These are phyloP conservation scores for Sergeia podlipaevii DNA, from an alignment of 208 protist genomes.

Conservation along the genomic window DNA sequence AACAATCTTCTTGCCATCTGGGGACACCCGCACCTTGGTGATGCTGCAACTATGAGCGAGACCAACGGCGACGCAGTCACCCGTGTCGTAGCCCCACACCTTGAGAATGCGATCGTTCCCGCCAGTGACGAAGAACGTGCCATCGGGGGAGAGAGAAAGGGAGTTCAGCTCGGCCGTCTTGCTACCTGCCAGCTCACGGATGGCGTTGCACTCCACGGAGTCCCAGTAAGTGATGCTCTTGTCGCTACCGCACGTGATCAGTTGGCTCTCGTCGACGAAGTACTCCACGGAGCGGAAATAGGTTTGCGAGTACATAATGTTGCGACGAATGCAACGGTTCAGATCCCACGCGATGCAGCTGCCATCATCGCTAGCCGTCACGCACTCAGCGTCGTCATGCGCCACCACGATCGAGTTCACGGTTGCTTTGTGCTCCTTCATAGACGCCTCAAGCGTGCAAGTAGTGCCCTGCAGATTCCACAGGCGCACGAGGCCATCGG, in stretches of 20 bases:
- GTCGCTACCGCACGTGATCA: slow-evolving; percentile 94
- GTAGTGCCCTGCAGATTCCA: slow-evolving; percentile 70
- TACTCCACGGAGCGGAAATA: slow-evolving; percentile 93
- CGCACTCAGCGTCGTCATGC: slow-evolving; percentile 90
- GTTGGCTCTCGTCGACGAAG: slow-evolving; percentile 91
- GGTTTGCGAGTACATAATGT: slow-evolving; percentile 95
- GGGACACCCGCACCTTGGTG: slow-evolving; percentile 86
- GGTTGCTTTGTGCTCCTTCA: slow-evolving; percentile 96
- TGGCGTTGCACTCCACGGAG: slow-evolving; percentile 90
- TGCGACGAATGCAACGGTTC: slow-evolving; percentile 84
- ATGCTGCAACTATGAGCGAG: slow-evolving; percentile 93
- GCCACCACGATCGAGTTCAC: slow-evolving; percentile 87
- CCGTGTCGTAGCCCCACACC: slow-evolving; percentile 95
- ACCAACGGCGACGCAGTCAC: slow-evolving; percentile 82
- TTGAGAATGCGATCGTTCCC: slow-evolving; percentile 93
- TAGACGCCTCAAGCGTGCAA: slow-evolving; percentile 88
- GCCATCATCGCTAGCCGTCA: slow-evolving; percentile 93
- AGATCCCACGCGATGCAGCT: slow-evolving; percentile 96
- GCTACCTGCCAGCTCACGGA: slow-evolving; percentile 92
- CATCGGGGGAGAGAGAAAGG: slow-evolving; percentile 85
- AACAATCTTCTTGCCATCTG: slow-evolving; percentile 87
- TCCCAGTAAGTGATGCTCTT: slow-evolving; percentile 96
- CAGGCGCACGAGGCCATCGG: slow-evolving; percentile 91
- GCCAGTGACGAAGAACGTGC: slow-evolving; percentile 88
- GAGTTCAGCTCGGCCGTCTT: slow-evolving; percentile 90